These are phyloP conservation scores for Chaetomium sp. DNA, from an alignment of 2,329 filamentous ascomycete genomes.

Conservation along the genomic window DNA sequence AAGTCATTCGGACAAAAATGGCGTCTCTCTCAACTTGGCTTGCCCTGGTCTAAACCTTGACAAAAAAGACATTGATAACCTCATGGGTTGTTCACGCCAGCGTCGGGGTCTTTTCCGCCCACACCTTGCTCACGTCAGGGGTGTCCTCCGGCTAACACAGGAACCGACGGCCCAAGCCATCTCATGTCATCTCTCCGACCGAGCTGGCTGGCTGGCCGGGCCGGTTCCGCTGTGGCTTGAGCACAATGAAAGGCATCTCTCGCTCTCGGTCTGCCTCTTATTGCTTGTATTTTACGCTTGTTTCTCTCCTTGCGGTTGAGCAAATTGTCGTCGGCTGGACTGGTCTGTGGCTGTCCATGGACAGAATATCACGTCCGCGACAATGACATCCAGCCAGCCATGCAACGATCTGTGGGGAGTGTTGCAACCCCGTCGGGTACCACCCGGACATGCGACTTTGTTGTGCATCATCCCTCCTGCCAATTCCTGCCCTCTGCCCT, in stretches of 20 bases:
- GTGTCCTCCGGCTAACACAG: not conserved
- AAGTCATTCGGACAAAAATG: too few relatives aligned
- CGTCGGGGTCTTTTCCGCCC: not conserved
- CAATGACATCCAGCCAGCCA: constrained; percentile 4
- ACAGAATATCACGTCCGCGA: not conserved
- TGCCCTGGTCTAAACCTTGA: too few relatives aligned
- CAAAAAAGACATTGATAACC: too few relatives aligned
- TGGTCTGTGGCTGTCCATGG: not conserved
- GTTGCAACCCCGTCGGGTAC: constrained; percentile 3
- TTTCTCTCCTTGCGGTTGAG: not conserved
- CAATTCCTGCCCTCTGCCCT: not conserved
- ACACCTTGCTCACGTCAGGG: not conserved
- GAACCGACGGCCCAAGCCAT: not conserved
- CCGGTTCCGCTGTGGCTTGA: too few relatives aligned
- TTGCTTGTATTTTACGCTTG: not conserved
- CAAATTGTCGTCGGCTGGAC: too few relatives aligned
- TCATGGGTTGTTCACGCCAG: too few relatives aligned
- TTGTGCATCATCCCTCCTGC: not conserved
- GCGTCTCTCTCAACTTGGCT: too few relatives aligned
- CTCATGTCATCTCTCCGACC: too few relatives aligned
- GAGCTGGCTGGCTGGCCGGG: too few relatives aligned
- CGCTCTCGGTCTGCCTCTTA: not conserved
- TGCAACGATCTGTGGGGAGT: constrained; percentile 13
- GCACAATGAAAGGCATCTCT: too few relatives aligned
- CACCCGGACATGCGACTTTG: constrained; percentile 3